Evolutionary conservation across 1,284 basidiomycete species (phyloP), one percentile per base, ranked within the genome.

Genomic region (Boletus sp.): DNA sequence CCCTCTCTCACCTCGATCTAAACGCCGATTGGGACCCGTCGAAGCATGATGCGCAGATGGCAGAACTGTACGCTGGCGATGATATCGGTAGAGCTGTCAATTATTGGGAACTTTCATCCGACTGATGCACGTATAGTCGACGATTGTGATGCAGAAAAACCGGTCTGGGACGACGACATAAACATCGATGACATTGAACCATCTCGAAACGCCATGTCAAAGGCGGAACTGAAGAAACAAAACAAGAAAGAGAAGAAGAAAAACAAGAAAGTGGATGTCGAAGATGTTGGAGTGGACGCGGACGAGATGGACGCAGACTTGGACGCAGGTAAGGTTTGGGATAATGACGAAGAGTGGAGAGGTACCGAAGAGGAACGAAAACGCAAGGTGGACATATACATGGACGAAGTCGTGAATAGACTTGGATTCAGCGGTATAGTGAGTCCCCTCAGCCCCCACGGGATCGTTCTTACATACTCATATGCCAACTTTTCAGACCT

Each of bases 351-450:
- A 40, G 82, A 84, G 53, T 88, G 88, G 86, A 84, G 84, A 58
- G 91, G 90, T 22, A 88, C 87, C 23, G 88, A 94, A 59, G 88
- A 88, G 61, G 90, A 91, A 80, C 81, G 87, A 50, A 89, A 89
- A 66, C 74, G 72, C 37, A 87, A 84, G 57, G 70, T 94, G 45
- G 84, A 93, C 48, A 75, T 89, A 59, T 91, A 94, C 57, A 88
- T 97, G 82, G 89, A 94, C 53, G 89, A 94, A 63, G 76, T 98
- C 44, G 76, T 98, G 46, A 88, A 93, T 65, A 81, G 76, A 25
- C 76, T 98, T 16, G 94, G 97, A 57, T 96, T 97, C 73, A 97
- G 98, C 69, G 94, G 97, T 65, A 81, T 96, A 75, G 92, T 94
- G 54, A 59, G 85, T 70, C 23, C 44, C 30, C 44, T 40, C 32